Percentiles rank a stretch among this genome's conserved stretches.
Evolutionary conservation across 140 eudicot genomes (phyloP).

Genomic region (Ambrosia hybrid): DNA sequence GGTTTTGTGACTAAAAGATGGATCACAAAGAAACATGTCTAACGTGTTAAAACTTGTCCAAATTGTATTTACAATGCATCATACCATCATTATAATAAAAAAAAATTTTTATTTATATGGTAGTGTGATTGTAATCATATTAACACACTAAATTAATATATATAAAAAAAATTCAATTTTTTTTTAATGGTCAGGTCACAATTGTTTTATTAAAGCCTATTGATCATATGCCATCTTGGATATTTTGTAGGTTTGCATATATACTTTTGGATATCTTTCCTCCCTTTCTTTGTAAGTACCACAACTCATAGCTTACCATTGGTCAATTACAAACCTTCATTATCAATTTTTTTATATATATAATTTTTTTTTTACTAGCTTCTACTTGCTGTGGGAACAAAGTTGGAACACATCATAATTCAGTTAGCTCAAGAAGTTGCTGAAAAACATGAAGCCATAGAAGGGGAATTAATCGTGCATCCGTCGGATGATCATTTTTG

Average conservation of each 20-base stretch:
- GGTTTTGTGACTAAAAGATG: background rate
- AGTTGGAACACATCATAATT: slow-evolving; percentile 66
- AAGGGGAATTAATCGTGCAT: slow-evolving; percentile 53
- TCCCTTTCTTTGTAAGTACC: slow-evolving; percentile 67
- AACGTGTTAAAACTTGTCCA: background rate
- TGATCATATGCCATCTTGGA: background rate
- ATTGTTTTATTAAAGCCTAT: no score
- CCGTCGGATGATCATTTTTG: slow-evolving; percentile 85
- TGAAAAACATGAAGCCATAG: slow-evolving; percentile 49
- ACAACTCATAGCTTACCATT: background rate
- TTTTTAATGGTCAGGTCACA: background rate
- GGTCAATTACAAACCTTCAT: background rate
- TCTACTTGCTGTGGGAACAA: slow-evolving; percentile 68
- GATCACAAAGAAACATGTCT: background rate
- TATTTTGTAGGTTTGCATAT: slow-evolving; percentile 75
- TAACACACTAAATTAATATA: background rate
- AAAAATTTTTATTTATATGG: background rate
- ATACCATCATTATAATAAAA: no score
- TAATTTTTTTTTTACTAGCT: slow-evolving; percentile 31
- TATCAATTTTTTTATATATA: background rate
- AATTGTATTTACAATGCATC: background rate
- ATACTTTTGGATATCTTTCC: slow-evolving; percentile 80
- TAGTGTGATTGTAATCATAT: background rate
- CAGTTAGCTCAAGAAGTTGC: slow-evolving; percentile 71
- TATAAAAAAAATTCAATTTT: background rate